phyloP scores from a whole-genome alignment of 139 green algal species.

The Volvox reticuliferus region DNA sequence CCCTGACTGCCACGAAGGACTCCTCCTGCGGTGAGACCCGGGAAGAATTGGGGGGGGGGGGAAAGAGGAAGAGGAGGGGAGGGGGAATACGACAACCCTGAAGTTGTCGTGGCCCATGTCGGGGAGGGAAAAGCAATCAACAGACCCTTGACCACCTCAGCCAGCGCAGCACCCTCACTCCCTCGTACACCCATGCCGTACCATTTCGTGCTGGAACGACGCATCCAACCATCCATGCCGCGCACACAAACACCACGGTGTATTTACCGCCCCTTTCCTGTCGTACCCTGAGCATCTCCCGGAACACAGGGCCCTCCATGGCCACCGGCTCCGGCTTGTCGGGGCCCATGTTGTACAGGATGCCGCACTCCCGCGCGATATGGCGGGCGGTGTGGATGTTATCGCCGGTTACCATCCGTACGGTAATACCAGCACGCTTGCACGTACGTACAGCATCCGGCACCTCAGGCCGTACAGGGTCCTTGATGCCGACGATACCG shows the following conservation, averaged over 20 bases:
- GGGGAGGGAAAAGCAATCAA: no score
- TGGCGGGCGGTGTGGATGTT: slow-evolving; percentile 97
- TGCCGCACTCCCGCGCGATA: slow-evolving; percentile 97
- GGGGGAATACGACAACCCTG: not conserved
- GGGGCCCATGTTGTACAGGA: slow-evolving; percentile 76
- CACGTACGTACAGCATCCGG: slow-evolving; percentile 85
- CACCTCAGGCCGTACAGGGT: slow-evolving; percentile 86
- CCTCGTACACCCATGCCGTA: not conserved
- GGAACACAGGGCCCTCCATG: slow-evolving; percentile 93
- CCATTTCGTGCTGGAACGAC: not conserved
- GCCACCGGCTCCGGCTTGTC: slow-evolving; percentile 39
- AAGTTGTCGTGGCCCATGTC: no score
- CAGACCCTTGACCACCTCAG: no score
- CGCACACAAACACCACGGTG: not conserved
- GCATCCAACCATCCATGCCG: not conserved
- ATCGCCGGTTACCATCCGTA: slow-evolving; percentile 99
- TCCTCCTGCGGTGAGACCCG: slow-evolving; percentile 6
- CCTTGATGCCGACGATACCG: slow-evolving; percentile 97
- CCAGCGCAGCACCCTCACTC: no score
- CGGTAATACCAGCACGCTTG: slow-evolving; percentile 89
- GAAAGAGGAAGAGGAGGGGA: not conserved
- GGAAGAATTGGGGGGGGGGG: not conserved
- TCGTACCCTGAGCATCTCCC: slow-evolving; percentile 45
- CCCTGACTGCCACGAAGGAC: slow-evolving; percentile 24
- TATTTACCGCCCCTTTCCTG: not conserved